Evolutionary conservation across 148 eudicot genomes (phyloP), one percentile per base, ranked within the genome.

Genomic region (Fagopyrum tataricum): DNA sequence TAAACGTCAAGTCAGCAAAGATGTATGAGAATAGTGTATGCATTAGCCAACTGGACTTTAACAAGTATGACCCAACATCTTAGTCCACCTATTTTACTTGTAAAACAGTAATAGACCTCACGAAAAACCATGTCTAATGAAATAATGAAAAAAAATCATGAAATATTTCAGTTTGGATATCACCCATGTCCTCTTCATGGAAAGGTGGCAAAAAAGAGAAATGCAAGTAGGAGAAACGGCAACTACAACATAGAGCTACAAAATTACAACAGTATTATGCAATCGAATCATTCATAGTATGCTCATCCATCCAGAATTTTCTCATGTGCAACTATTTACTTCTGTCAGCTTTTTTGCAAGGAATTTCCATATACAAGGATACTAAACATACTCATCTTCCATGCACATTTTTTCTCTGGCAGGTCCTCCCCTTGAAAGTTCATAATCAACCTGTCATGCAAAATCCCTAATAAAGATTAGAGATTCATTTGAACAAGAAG

Each of bases 341-440:
- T 20, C 21, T 20, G 15, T 44, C 23, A 46, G 7, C 18, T 31
- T 31, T 17, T 44, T 12, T 15, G 44, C 12, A n/a, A 4, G 12
- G 6, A 15, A 72, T 73, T 69, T n/a, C 26, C 72, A 18, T 74
- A 20, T 0, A 44, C 56, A 55, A 72, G 76, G 24, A 70, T 66
- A 74, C 68, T 42, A 77, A 73, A 52, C 97, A 74, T 91, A 94
- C 98, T 91, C 98, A 39, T 73, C 74, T 76, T 94, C 91, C 81
- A 88, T 74, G 80, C 82, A 87, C 79, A 91, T 75, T 80, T 85
- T 94, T 73, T 83, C 85, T 82, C 91, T 85, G 73, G 86, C 80
- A 72, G 85, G 85, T 80, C 80, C 82, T 71, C 89, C 86, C 76
- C 84, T 88, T 72, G 86, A 78, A 74, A 94, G 84, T 78, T 91